Conservation (phyloP, 352 stramenopile species). For the Globisporangium splendens region DNA sequence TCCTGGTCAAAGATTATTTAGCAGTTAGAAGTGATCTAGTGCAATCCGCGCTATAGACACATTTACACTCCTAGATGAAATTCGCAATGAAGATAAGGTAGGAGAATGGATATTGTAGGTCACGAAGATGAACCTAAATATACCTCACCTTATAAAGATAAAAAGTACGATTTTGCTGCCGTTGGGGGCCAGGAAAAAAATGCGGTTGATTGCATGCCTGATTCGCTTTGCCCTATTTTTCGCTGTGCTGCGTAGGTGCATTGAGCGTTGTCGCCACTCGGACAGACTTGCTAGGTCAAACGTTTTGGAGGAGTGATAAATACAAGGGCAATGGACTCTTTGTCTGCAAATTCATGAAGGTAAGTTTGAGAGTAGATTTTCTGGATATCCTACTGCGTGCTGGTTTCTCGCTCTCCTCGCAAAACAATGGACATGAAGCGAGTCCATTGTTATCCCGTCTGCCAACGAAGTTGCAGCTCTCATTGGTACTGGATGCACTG, state of each 20-base stretch:
- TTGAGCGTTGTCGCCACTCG: constrained; percentile 85
- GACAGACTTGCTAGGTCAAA: constrained; percentile 72
- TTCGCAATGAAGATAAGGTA: too few relatives aligned
- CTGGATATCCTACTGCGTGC: constrained; percentile 30
- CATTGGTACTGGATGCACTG: constrained; percentile 42
- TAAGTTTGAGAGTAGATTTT: constrained; percentile 29
- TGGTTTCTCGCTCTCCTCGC: constrained; percentile 23
- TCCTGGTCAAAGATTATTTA: too few relatives aligned
- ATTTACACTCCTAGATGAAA: too few relatives aligned
- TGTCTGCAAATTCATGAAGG: constrained; percentile 92
- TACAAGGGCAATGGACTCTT: constrained; percentile 80
- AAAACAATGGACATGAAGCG: neutral
- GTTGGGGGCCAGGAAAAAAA: too few relatives aligned
- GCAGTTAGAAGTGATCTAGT: too few relatives aligned
- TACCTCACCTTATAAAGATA: too few relatives aligned
- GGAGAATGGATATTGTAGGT: too few relatives aligned
- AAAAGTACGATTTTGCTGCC: too few relatives aligned
- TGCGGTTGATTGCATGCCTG: too few relatives aligned
- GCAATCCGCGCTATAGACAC: too few relatives aligned
- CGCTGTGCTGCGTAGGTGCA: constrained; percentile 41
- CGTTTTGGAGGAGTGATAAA: constrained; percentile 72
- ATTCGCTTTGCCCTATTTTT: neutral
- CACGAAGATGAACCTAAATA: too few relatives aligned
- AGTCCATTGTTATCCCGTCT: constrained; percentile 16
- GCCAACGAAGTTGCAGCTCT: constrained; percentile 33